Evolutionary conservation across 2,329 filamentous ascomycete species (phyloP), one percentile per base, ranked within the genome.

Genomic region (Purpureocillium takamizusanense): DNA sequence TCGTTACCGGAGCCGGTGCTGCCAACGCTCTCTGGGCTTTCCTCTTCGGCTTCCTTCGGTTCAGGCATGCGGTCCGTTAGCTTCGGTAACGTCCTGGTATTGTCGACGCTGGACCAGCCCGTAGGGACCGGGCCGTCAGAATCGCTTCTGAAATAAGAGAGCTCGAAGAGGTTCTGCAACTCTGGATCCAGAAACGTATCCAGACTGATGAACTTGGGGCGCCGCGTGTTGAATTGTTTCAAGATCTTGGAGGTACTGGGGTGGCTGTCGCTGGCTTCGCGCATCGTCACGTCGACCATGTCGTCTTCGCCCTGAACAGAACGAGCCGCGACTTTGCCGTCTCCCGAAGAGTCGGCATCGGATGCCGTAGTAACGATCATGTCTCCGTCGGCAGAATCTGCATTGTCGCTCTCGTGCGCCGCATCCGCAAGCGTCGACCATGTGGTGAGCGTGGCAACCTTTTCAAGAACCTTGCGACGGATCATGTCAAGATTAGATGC

Each of bases 291-390:
- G 54, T 95, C 86, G 6, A 97, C 85, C 52, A 95, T 78, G 44
- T 86, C 86, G 44, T 95, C 89, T 57, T 95, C 90, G 9, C 87
- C 85, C 55, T 89, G 82, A 2, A 94, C 75, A 3, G 89, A 95
- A 21, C 78, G 74, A 33, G 86, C 82, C 41, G 82, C 76, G 34
- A 95, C 72, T 53, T 83, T 83, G 16, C 75, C 70, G 46, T 84
- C 83, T 9, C 74, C 76, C 4, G 79, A 79, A 4, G 78, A 82
- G 45, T 84, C 77, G 4, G 74, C 76, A 44, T 79, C 74, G 1
- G 76, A 80, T 15, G 67, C 69, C 13, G 69, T 81, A 40, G 81
- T 77, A 10, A 83, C 66, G 15, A 86, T 74, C 33, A 82, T 72
- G 50, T 90, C 86, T 2, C 78, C 76, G 39, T 86, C 83, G 8